A percentile compares a stretch with the other conserved stretches of the same genome.
phyloP scores from a whole-genome alignment of 2,329 filamentous ascomycete species.

The Claviceps sorghi region DNA sequence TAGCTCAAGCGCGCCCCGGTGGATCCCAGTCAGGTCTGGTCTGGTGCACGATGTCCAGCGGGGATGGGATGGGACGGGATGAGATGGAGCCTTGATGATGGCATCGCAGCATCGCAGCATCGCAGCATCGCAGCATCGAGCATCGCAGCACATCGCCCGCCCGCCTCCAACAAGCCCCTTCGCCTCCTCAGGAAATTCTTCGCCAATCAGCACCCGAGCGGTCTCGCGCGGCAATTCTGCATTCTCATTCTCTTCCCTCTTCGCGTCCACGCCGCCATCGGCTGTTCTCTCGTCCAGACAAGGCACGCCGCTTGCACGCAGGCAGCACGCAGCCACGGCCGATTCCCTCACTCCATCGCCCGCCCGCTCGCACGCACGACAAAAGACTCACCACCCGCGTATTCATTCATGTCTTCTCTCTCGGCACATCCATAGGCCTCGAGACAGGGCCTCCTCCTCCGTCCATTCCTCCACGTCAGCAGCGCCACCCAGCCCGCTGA shows the following conservation, averaged over 20 bases:
- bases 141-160: background rate
- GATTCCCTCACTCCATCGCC: too few species aligned
- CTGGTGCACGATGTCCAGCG: too few species aligned
- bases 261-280: background rate
- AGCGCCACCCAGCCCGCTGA: background rate
- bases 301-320: background rate
- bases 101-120: too few species aligned
- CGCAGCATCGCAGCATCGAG: too few species aligned
- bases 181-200: background rate
- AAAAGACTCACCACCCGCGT: background rate
- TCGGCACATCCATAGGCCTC: conserved; percentile 8
- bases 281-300: too few species aligned
- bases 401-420: conserved; percentile 4
- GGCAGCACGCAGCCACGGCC: background rate
- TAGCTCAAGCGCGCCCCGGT: too few species aligned
- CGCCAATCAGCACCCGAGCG: background rate
- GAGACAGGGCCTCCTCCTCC: background rate
- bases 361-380: too few species aligned
- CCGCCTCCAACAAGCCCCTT: background rate
- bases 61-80: too few species aligned
- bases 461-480: background rate
- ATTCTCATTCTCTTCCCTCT: background rate
- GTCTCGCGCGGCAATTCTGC: background rate
- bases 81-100: too few species aligned
- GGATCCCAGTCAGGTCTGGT: too few species aligned